These are phyloP conservation scores for Talaromyces marneffei DNA, from an alignment of 2,329 filamentous ascomycete species.

Conservation along the genomic window DNA sequence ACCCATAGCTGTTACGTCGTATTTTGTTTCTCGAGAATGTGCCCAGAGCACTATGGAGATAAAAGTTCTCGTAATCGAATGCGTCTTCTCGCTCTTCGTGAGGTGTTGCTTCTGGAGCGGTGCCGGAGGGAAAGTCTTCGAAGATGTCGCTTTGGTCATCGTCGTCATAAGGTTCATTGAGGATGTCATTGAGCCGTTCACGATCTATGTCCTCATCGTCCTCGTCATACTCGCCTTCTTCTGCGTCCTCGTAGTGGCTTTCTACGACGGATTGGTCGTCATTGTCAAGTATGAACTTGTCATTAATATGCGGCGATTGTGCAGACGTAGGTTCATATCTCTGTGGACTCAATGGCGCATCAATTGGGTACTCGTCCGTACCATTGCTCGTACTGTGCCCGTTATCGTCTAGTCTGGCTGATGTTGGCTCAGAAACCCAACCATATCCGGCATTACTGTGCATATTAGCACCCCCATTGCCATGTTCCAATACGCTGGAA, in stretches of 20 bases:
- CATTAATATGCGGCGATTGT: conserved; percentile 7
- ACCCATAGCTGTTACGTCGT: conserved; percentile 33
- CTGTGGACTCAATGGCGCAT: conserved; percentile 1
- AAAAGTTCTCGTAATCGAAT: conserved; percentile 95
- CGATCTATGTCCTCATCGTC: conserved; percentile 53
- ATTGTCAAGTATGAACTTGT: conserved; percentile 21
- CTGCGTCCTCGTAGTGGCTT: conserved; percentile 41
- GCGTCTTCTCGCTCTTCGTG: conserved; percentile 93
- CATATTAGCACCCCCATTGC: conserved; percentile 27
- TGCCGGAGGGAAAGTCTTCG: conserved; percentile 27
- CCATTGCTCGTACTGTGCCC: neutral
- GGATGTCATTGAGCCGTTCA: conserved; percentile 53
- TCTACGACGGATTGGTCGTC: conserved; percentile 28
- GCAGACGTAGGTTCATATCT: neutral
- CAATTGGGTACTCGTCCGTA: neutral
- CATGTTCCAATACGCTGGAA: conserved; percentile 35
- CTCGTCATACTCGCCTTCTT: conserved; percentile 35
- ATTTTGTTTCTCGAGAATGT: conserved; percentile 40
- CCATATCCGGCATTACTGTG: conserved; percentile 34
- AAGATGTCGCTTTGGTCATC: conserved; percentile 12
- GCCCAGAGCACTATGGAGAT: conserved; percentile 85
- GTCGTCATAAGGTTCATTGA: conserved; percentile 33
- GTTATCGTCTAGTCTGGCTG: conserved; percentile 18
- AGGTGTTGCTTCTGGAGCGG: conserved; percentile 54
- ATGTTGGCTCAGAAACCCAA: conserved; percentile 26